Base-by-base conservation (phyloP, 2,329 filamentous ascomycete species). In the Leptosphaerulina australis region DNA sequence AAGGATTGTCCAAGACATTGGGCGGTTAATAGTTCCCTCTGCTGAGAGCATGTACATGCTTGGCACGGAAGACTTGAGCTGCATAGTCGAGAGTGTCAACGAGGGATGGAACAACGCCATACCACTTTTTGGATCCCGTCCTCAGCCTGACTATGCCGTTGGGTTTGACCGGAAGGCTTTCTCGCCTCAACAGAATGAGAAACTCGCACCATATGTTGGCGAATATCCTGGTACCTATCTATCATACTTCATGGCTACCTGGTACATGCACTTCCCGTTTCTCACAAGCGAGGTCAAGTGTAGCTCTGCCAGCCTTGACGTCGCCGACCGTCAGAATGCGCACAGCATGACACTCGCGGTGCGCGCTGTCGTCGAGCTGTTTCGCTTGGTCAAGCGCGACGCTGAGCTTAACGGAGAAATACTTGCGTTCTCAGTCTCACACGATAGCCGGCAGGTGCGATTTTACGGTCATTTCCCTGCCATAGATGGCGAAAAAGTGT, bases 261-360 rank as follows among this genome's bases (percentile, higher is more conserved):
- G 70, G 44, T 64, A 73, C 4, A 79, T 81, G 68, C 77, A 75
- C 65, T 80, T 82, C 54, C 77, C 77, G 2, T 82, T 81, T 54
- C 64, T 82, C 0, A 74, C 74, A 0, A 78, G 73, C 59, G 76
- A 82, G 59, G 76, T 80, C 1, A 79, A 80, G 60, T 78, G 73
- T 51, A 71, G 76, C 33, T 60, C 64, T 21, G 65, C 55, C 20
- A 67, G 58, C 1, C 74, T 58, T 53, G 63, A 69, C 25, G 54
- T 63, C 31, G 62, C 69, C n/a, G 58, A 68, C 48, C 56, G 62
- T 50, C 68, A 66, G 50, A 66, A 64, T 41, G 55, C 60, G 5
- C 53, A 64, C 37, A 64, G 56, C 35, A 57, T 60, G 51, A 63
- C 57, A 3, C 50, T 64, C 40, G 55, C 48, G 25, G 48, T 61